A percentile compares a stretch with the other conserved stretches of the same genome.
These are phyloP conservation scores for Paecilomyces fulvus DNA, from an alignment of 2,329 filamentous ascomycete genomes.

Conservation along the genomic window DNA sequence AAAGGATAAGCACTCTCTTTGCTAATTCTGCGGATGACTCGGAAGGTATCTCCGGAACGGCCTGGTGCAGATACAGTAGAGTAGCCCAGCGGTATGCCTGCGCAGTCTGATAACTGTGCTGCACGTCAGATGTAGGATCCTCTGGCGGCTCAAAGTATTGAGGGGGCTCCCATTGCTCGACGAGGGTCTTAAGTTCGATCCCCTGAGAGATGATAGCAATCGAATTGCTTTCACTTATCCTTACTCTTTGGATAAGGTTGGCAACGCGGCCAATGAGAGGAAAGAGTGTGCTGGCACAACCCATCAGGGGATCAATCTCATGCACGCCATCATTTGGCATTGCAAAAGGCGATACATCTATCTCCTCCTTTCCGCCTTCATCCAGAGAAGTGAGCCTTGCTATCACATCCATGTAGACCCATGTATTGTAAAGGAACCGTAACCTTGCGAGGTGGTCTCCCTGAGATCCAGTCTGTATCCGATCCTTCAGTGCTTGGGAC, in stretches of 20 bases:
- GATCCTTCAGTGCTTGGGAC: slow-evolving; percentile 47
- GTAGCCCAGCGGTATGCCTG: slow-evolving; percentile 61
- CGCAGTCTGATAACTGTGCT: slow-evolving; percentile 58
- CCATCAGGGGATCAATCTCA: slow-evolving; percentile 63
- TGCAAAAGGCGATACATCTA: slow-evolving; percentile 31
- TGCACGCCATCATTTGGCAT: slow-evolving; percentile 39
- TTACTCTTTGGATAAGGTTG: slow-evolving; percentile 55
- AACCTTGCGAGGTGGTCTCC: slow-evolving; percentile 47
- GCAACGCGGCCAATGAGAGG: slow-evolving; percentile 60
- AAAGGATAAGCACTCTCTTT: slow-evolving; percentile 51
- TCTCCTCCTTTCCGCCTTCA: slow-evolving; percentile 45
- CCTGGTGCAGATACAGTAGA: slow-evolving; percentile 57
- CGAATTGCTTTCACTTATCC: slow-evolving; percentile 47
- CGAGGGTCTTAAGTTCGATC: slow-evolving; percentile 50
- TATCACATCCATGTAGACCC: slow-evolving; percentile 67
- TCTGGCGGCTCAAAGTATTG: slow-evolving; percentile 53
- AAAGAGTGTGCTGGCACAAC: slow-evolving; percentile 59
- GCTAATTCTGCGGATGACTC: slow-evolving; percentile 50
- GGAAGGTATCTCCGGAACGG: slow-evolving; percentile 59
- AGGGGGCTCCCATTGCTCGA: slow-evolving; percentile 55
- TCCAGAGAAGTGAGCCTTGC: slow-evolving; percentile 57
- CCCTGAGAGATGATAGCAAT: slow-evolving; percentile 55
- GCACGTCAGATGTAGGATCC: slow-evolving; percentile 53
- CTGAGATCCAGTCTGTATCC: slow-evolving; percentile 23
- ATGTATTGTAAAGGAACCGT: slow-evolving; percentile 61